These are phyloP conservation scores for Russula lepida DNA, from an alignment of 768 basidiomycete genomes.

Conservation along the genomic window DNA sequence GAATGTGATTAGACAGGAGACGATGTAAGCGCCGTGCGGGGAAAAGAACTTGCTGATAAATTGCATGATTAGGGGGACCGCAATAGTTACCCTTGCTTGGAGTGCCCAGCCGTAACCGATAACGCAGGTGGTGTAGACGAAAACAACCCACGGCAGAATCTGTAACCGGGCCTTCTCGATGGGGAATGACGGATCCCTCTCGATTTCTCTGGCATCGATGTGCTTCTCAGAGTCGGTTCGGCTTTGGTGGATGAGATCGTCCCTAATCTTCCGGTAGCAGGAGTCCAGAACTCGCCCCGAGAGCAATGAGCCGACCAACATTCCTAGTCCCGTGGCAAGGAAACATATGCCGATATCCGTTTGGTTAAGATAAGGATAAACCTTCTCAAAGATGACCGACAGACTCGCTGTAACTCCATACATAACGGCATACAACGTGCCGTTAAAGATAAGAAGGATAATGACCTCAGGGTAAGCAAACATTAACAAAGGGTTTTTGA, in stretches of 20 bases:
- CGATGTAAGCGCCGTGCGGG: not conserved
- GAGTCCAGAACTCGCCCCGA: conserved; percentile 58
- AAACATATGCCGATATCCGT: conserved; percentile 71
- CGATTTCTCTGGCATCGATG: conserved; percentile 21
- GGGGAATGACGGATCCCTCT: conserved; percentile 40
- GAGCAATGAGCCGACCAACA: conserved; percentile 47
- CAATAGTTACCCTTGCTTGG: conserved; percentile 39
- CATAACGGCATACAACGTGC: conserved; percentile 45
- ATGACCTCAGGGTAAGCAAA: conserved; percentile 49
- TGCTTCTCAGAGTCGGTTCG: conserved; percentile 23
- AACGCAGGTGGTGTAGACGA: conserved; percentile 34
- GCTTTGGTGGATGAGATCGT: conserved; percentile 19
- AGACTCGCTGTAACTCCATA: conserved; percentile 54
- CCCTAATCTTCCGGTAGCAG: conserved; percentile 45
- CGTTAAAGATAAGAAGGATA: conserved; percentile 47
- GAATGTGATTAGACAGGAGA: not conserved
- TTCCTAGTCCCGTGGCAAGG: conserved; percentile 66
- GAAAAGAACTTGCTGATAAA: conserved; percentile 27
- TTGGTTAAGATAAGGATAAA: conserved; percentile 53
- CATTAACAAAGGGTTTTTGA: conserved; percentile 48
- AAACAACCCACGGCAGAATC: conserved; percentile 35
- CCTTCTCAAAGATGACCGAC: conserved; percentile 48
- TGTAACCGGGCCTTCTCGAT: conserved; percentile 53
- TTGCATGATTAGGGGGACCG: conserved; percentile 47
- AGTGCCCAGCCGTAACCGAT: conserved; percentile 58